These are phyloP conservation scores for Apostasia shenzhenica DNA, from an alignment of 106 monocot species.

Conservation along the genomic window DNA sequence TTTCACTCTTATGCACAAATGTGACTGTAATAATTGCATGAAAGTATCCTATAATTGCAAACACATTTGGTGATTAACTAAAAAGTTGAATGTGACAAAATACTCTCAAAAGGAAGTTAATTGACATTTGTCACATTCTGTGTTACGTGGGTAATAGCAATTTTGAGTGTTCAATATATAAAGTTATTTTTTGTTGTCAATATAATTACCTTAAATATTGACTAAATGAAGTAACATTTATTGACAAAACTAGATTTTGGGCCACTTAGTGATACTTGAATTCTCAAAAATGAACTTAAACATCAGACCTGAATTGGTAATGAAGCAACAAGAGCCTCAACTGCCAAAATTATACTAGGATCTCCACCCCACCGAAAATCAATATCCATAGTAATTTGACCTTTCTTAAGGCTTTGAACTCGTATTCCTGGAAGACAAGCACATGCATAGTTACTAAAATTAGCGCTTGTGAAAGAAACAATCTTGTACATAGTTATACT, in stretches of 20 bases:
- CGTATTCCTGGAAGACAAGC: constrained; percentile 42
- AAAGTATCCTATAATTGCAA: too few species aligned
- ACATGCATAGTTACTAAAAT: not conserved
- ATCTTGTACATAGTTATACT: too few species aligned
- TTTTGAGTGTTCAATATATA: too few species aligned
- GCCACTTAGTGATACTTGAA: not conserved
- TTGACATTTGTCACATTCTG: too few species aligned
- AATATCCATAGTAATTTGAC: constrained; percentile 89
- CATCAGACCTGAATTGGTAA: constrained; percentile 77
- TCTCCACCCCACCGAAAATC: constrained; percentile 94
- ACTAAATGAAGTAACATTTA: not conserved
- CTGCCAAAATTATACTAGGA: constrained; percentile 79
- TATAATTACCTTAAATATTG: not conserved
- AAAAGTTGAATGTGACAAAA: too few species aligned
- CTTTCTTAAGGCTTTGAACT: constrained; percentile 77
- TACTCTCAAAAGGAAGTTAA: too few species aligned
- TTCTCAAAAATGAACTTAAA: not conserved
- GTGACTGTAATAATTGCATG: too few species aligned
- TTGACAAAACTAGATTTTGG: not conserved
- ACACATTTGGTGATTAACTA: too few species aligned
- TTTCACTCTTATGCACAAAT: too few species aligned
- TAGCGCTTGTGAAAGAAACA: not conserved
- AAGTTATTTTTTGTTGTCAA: too few species aligned
- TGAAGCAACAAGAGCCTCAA: constrained; percentile 88
- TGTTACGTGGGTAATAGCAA: too few species aligned